Base-by-base conservation (phyloP, 148 eudicot species). In the Vaccinium myrtillus region DNA sequence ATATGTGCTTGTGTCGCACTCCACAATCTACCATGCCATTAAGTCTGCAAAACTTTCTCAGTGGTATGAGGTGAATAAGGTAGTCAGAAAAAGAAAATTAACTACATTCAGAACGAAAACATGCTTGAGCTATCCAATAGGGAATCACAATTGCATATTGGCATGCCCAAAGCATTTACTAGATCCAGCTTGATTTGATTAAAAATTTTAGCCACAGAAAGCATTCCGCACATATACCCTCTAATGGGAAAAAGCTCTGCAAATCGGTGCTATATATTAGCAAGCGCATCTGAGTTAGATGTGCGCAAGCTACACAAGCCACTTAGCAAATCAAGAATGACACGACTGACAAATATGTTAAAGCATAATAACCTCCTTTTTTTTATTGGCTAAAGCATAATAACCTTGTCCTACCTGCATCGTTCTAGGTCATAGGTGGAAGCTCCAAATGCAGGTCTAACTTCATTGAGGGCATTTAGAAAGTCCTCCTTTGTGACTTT, bases 401-500 rank as follows among this genome's bases (percentile, higher is more conserved):
- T 56, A 73, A 75, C 39, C 48, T n/a, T 63, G 54, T 55, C 78
- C 70, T 88, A 97, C 99, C 98, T 95, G 95, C 94, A 92, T 50
- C 98, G 94, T 77, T 97, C 97, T 86, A 97, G 99, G 92, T 95
- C 99, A 89, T 89, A 91, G 21, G 93, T 93, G n/a, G 99, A 94
- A 78, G 99, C 99, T 87, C 99, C 99, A 90, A 97, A 97, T 79
- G 99, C 96, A 85, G 99, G 98, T 84, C 84, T 86, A 84, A 97
- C 94, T 92, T 97, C 99, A 3, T 85, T 83, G 87, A 95, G 83
- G 70, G 99, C 98, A 90, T 95, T 86, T 75, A 94, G 70, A 87
- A 97, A 97, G 85, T 97, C 99, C 18, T 90, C 94, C 99, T 95
- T 97, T 43, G 96, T 95, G 83, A 97, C 94, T 90, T 93, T 97